phyloP scores from a whole-genome alignment of 169 alveolate species.

The Eimeria tenella region DNA sequence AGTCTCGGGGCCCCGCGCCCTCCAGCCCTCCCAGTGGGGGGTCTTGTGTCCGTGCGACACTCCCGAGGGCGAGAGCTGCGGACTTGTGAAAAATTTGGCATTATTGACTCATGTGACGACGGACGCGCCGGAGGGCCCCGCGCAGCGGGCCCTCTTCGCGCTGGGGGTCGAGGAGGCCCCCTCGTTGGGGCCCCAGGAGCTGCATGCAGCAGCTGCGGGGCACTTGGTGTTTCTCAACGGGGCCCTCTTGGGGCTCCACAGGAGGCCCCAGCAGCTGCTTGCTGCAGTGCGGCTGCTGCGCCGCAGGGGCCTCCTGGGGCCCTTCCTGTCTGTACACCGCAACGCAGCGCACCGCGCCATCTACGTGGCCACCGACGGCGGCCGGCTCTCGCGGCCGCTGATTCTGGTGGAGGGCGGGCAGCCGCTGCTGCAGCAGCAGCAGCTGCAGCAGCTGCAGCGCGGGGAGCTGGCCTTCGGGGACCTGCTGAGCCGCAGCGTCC shows the following conservation, averaged over 20 bases:
- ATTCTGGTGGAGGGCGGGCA: constrained; percentile 97
- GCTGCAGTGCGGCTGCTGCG: constrained; percentile 94
- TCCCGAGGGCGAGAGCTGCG: constrained; percentile 99
- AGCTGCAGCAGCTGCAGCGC: constrained; percentile 85
- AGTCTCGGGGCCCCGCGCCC: constrained; percentile 98
- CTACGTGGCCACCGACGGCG: constrained; percentile 99
- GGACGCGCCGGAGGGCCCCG: constrained; percentile 93
- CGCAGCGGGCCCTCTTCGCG: constrained; percentile 84
- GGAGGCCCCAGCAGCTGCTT: constrained; percentile 92
- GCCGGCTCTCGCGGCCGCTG: constrained; percentile 98
- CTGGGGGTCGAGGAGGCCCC: constrained; percentile 94
- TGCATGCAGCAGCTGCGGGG: neutral
- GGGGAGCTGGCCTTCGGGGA: constrained; percentile 92
- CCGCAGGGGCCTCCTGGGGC: constrained; percentile 97
- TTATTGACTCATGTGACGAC: constrained; percentile 98
- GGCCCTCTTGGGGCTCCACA: constrained; percentile 95
- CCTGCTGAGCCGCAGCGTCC: constrained; percentile 92
- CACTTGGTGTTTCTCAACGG: constrained; percentile 96
- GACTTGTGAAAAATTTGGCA: constrained; percentile 98
- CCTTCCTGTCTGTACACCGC: constrained; percentile 97
- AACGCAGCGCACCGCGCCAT: constrained; percentile 94
- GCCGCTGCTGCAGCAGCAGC: constrained; percentile 84
- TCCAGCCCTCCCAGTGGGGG: constrained; percentile 99
- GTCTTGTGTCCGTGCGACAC: constrained; percentile 99
- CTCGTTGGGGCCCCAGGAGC: constrained; percentile 86